phyloP scores from a whole-genome alignment of 352 stramenopile species.

The Pythium dissimile region DNA sequence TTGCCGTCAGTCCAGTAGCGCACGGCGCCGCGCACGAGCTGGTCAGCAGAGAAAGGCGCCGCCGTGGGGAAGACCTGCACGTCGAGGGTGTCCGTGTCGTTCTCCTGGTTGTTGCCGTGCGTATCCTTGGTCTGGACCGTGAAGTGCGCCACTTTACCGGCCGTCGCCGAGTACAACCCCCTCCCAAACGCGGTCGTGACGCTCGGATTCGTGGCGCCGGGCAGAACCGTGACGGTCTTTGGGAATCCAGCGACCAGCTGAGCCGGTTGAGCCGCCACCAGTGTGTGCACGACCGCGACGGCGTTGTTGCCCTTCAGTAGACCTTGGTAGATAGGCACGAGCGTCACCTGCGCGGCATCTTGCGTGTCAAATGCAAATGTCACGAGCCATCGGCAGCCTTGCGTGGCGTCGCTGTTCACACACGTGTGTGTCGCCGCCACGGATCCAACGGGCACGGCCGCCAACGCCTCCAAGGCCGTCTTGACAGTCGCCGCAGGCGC shows the following conservation, averaged over 20 bases:
- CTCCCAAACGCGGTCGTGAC: conserved; percentile 64
- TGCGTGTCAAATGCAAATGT: conserved; percentile 35
- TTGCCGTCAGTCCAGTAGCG: conserved; percentile 60
- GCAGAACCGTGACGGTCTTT: conserved; percentile 50
- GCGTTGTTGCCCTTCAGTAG: conserved; percentile 64
- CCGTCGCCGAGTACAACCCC: conserved; percentile 53
- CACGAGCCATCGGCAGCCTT: conserved; percentile 71
- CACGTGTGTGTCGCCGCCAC: conserved; percentile 35
- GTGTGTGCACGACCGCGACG: conserved; percentile 20
- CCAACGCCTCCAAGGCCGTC: conserved; percentile 60
- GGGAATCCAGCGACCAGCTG: conserved; percentile 62
- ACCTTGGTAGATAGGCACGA: conserved; percentile 11
- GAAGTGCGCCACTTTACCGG: conserved; percentile 53
- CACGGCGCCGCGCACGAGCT: conserved; percentile 43
- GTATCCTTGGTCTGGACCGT: conserved; percentile 83
- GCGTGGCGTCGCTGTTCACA: conserved; percentile 29
- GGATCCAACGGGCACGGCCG: conserved; percentile 38
- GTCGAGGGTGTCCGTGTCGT: conserved; percentile 30
- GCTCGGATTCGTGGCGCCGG: conserved; percentile 61
- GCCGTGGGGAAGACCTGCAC: conserved; percentile 50
- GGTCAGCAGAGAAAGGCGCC: conserved; percentile 21
- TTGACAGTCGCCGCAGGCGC: conserved; percentile 35
- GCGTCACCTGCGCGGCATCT: conserved; percentile 1
- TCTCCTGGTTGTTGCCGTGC: conserved; percentile 73
- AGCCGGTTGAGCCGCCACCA: conserved; percentile 29